These are phyloP conservation scores for Rhynchosporium agropyri DNA, from an alignment of 2,329 filamentous ascomycete species.

Conservation along the genomic window DNA sequence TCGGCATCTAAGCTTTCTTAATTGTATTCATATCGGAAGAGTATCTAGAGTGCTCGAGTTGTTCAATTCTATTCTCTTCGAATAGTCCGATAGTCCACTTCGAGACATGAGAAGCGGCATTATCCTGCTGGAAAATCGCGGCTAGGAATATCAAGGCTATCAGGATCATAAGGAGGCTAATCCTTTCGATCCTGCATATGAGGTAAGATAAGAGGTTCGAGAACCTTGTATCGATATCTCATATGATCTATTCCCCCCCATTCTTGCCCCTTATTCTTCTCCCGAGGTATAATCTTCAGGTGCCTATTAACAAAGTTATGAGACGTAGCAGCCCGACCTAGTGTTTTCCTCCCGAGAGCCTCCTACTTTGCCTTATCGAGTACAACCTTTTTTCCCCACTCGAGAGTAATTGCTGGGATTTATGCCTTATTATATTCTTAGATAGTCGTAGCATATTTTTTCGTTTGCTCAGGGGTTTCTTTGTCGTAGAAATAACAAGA, in stretches of 20 bases:
- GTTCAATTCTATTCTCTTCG: constrained; percentile 13
- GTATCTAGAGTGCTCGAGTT: constrained; percentile 17
- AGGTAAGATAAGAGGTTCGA: constrained; percentile 11
- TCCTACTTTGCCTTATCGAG: not conserved
- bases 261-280: not conserved
- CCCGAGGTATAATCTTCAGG: not conserved
- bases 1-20: constrained; percentile 16
- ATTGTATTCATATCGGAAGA: constrained; percentile 22
- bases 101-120: constrained; percentile 11
- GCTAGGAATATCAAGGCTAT: constrained; percentile 1
- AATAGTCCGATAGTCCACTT: constrained; percentile 2
- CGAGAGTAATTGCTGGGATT: not conserved
- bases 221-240: constrained; percentile 14
- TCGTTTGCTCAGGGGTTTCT: constrained; percentile 12
- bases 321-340: not conserved
- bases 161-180: constrained; percentile 4
- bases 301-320: constrained; percentile 12
- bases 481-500: constrained; percentile 21
- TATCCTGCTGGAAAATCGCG: constrained; percentile 17
- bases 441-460: constrained; percentile 1
- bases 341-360: not conserved
- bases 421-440: constrained; percentile 1
- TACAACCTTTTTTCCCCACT: constrained; percentile 9
- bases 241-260: constrained; percentile 11
- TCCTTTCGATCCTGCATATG: constrained; percentile 13